Percentiles rank a stretch among this genome's conserved stretches.
Evolutionary conservation across 345 rosid species (phyloP).

Genomic region (Capsella bursapastoris): DNA sequence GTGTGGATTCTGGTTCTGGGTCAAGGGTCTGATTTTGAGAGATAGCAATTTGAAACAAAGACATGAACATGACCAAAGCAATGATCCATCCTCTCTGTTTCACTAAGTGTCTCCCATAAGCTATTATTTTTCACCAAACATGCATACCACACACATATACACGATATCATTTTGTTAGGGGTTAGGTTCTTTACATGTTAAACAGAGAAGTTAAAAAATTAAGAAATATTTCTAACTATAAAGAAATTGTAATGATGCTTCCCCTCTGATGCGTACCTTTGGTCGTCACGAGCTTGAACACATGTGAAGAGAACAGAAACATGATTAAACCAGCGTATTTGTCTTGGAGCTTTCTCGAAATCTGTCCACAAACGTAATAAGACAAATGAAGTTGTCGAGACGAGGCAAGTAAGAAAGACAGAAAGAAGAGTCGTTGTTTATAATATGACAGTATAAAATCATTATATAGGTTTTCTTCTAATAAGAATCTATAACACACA

Average conservation of each 20-base stretch:
- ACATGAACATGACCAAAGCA: slow-evolving; percentile 37
- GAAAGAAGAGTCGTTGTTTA: slow-evolving; percentile 27
- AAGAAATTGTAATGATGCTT: not conserved
- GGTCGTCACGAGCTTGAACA: slow-evolving; percentile 35
- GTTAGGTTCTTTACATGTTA: not conserved
- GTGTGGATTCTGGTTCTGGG: slow-evolving; percentile 33
- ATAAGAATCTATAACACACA: slow-evolving; percentile 34
- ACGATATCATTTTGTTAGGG: slow-evolving; percentile 25
- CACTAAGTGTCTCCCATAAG: slow-evolving; percentile 11
- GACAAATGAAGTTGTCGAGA: slow-evolving; percentile 39
- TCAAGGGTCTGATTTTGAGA: slow-evolving; percentile 36
- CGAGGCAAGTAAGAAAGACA: slow-evolving; percentile 17
- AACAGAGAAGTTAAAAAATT: not conserved
- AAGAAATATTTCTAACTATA: not conserved
- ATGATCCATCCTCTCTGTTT: slow-evolving; percentile 30
- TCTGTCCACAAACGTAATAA: slow-evolving; percentile 38
- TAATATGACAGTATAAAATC: not conserved
- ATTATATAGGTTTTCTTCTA: slow-evolving; percentile 33
- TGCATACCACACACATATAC: not conserved
- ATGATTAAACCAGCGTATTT: slow-evolving; percentile 34
- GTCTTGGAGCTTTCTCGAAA: slow-evolving; percentile 26
- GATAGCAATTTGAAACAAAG: slow-evolving; percentile 20
- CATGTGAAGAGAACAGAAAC: slow-evolving; percentile 41
- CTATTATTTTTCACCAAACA: slow-evolving; percentile 32
- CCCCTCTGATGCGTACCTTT: slow-evolving; percentile 34